Evolutionary conservation across 768 basidiomycete genomes (phyloP), one percentile per base, ranked within the genome.

Genomic region (Amanita inopinata): DNA sequence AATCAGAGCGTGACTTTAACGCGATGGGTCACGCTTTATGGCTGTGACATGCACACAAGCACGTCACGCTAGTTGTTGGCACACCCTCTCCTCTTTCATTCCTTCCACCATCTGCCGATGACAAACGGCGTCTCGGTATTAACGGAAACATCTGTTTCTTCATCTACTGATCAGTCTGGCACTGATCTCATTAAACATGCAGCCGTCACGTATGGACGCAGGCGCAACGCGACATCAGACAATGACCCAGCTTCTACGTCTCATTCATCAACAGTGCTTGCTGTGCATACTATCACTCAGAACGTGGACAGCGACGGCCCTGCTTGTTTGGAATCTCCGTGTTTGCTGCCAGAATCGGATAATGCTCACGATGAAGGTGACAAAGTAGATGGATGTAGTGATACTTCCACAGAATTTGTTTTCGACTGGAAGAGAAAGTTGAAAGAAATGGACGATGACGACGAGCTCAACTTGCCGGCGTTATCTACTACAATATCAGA

Each of bases 401-500:
- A 45, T 36, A 51, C 53, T 42, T 45, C 49, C 5, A 33, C 54
- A 7, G 33, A 45, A 37, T 70, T 62, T 48, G 49, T 56, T 17
- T 80, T 71, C 51, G 48, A 45, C 6, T 79, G 73, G 70, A 65
- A 52, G 53, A 59, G 56, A 40, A 57, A 56, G 33, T 33, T 80
- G 52, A 56, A 55, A 49, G 62, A 62, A 38, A 56, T 73, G 4
- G 73, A 73, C 46, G 59, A 64, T 27, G 40, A 52, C 17, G 54
- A 56, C 18, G 60, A 65, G n/a, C 47, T 53, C 9, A 57, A 60
- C 24, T 30, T 33, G 12, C n/a, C 40, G 20, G n/a, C 30, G n/a
- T 22, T 27, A 11, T 27, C 15, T 7, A 28, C 17, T 27, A 15
- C 34, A n/a, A 6, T 28, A 7, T 28, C 15, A 22, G 6, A n/a